Conservation (phyloP, 495 filamentous ascomycete genomes). For the Neurospora pannonica region DNA sequence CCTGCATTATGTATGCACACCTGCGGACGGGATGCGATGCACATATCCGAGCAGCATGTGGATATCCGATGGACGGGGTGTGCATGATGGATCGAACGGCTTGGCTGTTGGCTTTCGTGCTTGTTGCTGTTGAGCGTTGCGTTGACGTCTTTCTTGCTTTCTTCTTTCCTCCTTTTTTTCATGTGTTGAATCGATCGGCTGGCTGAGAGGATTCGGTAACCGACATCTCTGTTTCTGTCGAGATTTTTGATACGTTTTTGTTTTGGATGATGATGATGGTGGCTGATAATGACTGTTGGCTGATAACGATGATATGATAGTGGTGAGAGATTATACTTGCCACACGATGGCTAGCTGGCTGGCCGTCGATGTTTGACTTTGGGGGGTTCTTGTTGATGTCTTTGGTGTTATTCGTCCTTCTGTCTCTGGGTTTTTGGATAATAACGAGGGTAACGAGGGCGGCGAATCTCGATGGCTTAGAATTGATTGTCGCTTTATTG, state of each 20-base stretch:
- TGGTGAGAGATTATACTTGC: no score
- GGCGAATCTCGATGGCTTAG: no score
- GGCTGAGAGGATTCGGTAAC: neutral
- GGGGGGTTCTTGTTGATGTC: neutral
- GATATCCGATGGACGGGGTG: neutral
- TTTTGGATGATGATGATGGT: neutral
- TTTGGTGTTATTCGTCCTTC: neutral
- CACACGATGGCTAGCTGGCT: no score
- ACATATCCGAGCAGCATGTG: neutral
- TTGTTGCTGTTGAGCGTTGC: neutral
- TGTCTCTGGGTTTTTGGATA: neutral
- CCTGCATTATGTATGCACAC: neutral
- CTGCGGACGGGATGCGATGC: neutral
- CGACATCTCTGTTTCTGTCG: neutral
- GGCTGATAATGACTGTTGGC: neutral
- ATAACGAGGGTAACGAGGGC: neutral
- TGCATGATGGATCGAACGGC: neutral
- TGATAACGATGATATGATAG: neutral
- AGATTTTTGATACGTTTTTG: neutral
- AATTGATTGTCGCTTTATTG: no score
- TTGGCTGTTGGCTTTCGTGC: neutral
- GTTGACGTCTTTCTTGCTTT: neutral
- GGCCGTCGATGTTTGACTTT: neutral
- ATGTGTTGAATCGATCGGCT: neutral
- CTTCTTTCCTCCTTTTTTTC: neutral